Evolutionary conservation across 352 stramenopile genomes (phyloP).

Genomic region (Phytophthora europaea): DNA sequence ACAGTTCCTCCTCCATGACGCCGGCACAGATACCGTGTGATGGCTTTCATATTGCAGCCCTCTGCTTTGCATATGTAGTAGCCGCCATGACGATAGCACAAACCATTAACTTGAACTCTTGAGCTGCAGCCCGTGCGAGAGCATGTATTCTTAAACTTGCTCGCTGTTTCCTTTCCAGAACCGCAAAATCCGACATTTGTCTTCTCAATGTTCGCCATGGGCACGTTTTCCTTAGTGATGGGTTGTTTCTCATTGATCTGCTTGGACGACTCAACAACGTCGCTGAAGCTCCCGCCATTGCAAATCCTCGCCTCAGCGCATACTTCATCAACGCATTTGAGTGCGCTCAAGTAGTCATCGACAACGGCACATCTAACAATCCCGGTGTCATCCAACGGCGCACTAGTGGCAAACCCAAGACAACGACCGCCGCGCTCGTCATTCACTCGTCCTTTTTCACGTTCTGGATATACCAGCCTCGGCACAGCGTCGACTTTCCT

Average conservation of each 20-base stretch:
- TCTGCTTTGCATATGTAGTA: conserved; percentile 3
- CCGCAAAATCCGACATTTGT: not conserved
- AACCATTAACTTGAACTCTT: not conserved
- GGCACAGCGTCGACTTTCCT: not conserved
- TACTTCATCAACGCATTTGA: not conserved
- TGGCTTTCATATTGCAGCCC: not conserved
- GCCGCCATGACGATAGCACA: conserved; percentile 3
- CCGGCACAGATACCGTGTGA: not conserved
- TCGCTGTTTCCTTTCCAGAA: not conserved
- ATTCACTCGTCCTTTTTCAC: not conserved
- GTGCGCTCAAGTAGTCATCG: not conserved
- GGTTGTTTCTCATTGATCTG: not conserved
- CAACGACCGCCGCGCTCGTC: not conserved
- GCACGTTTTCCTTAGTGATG: not conserved
- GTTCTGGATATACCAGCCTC: not conserved
- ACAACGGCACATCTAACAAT: not conserved
- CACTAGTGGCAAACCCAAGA: not conserved
- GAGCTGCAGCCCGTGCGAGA: not conserved
- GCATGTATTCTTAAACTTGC: conserved; percentile 3
- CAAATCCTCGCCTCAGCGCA: not conserved
- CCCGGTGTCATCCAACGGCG: not conserved
- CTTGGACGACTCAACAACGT: not conserved
- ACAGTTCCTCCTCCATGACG: not conserved
- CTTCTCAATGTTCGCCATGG: not conserved
- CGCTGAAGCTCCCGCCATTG: not conserved